Evolutionary conservation across 2,329 filamentous ascomycete genomes (phyloP), one percentile per base, ranked within the genome.

Genomic region (Neocucurbitaria cava): DNA sequence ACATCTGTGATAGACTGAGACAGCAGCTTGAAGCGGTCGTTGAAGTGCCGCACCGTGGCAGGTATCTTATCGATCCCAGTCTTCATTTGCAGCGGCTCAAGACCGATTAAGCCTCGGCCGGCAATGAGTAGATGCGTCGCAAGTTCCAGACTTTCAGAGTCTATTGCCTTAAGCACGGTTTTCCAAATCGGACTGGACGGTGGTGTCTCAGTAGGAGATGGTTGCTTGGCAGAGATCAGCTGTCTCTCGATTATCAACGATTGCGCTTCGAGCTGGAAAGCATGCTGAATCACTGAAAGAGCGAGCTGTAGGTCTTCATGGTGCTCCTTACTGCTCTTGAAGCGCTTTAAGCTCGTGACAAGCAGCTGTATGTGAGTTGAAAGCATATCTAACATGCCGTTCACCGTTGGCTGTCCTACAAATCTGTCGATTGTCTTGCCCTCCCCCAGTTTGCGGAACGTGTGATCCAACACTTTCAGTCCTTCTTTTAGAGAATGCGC

Each of bases 111-210:
- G 1, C 86, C 84, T 46, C 86, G 82, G 8, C 90, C 87, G 8
- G 90, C 90, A 42, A 88, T 80, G 2, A 97, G 74, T 62, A 94
- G 88, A 31, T 86, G 85, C 44, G 85, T 88, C 0, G 91, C 91
- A n/a, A 97, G 79, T 5, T 86, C 82, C n/a, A 89, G 77, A 61
- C 90, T 85, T 30, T 87, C 84, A 24, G 85, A 82, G 61, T 86
- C 83, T 44, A 95, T 82, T 23, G 87, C 85, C 45, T 87, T 83
- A 42, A 91, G 81, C 42, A 93, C 89, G 1, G 86, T 83, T 59
- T 91, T 89, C 89, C 93, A 97, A 38, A 96, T 85, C 15, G 86
- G 83, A 15, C 88, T 82, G 0, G 91, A 94, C 52, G 91, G 85
- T 17, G 88, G 86, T 23, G 59, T 86, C 85, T 38, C 89, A 74